Evolutionary conservation across 1,284 basidiomycete genomes (phyloP).

Genomic region (Lentinus polychrous): DNA sequence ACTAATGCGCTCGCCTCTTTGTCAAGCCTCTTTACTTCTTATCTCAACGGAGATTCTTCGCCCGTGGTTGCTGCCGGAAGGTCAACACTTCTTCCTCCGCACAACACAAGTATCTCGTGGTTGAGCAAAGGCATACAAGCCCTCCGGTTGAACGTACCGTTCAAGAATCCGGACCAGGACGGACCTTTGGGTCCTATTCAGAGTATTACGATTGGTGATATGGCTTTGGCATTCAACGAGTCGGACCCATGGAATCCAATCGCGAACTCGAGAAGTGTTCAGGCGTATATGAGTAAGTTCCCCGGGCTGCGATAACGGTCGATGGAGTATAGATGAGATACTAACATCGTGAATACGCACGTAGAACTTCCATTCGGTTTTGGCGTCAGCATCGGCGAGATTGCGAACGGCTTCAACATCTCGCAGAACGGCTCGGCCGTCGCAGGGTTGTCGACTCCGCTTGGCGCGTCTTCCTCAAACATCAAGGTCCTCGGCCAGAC

Average conservation of each 20-base stretch:
- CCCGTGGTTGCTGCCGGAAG: conserved; percentile 54
- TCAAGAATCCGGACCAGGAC: conserved; percentile 39
- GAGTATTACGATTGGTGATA: conserved; percentile 56
- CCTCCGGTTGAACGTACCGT: conserved; percentile 54
- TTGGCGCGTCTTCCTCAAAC: conserved; percentile 52
- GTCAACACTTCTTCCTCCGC: conserved; percentile 45
- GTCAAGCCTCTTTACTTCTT: conserved; percentile 66
- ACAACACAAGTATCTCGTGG: conserved; percentile 55
- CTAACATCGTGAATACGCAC: neutral
- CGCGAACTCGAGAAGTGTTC: conserved; percentile 51
- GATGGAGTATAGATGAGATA: no score
- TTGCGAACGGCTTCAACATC: conserved; percentile 63
- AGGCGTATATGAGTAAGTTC: conserved; percentile 47
- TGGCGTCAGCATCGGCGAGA: conserved; percentile 53
- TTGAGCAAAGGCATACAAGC: conserved; percentile 55
- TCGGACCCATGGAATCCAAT: conserved; percentile 54
- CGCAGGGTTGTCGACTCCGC: conserved; percentile 51
- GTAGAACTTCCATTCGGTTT: conserved; percentile 69
- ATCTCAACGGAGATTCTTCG: conserved; percentile 61
- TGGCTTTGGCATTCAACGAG: conserved; percentile 54
- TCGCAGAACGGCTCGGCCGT: conserved; percentile 43
- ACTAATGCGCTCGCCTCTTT: conserved; percentile 43
- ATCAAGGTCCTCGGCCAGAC: conserved; percentile 44
- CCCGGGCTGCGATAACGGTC: neutral
- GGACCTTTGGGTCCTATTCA: conserved; percentile 60